These are phyloP conservation scores for Puccinia brachypodii DNA, from an alignment of 1,284 basidiomycete species.

Conservation along the genomic window DNA sequence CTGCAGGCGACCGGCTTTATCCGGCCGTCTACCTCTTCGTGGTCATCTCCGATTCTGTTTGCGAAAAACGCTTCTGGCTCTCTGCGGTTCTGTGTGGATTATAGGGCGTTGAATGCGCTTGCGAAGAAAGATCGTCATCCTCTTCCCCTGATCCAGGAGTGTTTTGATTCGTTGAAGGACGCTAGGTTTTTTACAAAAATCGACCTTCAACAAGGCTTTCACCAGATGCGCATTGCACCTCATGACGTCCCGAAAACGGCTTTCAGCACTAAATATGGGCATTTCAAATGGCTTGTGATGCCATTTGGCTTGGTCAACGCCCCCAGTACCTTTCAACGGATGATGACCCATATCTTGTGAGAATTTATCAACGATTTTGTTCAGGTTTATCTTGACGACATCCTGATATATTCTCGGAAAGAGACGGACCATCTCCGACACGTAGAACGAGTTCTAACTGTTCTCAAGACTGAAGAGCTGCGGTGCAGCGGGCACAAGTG, in stretches of 20 bases:
- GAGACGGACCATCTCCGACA: neutral
- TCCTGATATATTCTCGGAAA: conserved; percentile 2
- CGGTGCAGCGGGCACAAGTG: neutral
- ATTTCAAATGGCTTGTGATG: conserved; percentile 41
- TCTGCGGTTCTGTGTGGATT: neutral
- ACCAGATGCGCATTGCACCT: neutral
- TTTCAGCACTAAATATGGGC: conserved; percentile 1
- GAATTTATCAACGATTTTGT: conserved; percentile 1
- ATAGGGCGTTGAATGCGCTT: neutral
- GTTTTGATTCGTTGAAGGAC: neutral
- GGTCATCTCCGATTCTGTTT: neutral
- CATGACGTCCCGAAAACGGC: neutral
- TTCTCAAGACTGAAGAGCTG: neutral
- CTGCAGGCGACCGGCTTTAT: neutral
- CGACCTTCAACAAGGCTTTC: neutral
- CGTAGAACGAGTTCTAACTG: neutral
- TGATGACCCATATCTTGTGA: conserved; percentile 48
- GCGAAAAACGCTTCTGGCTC: neutral
- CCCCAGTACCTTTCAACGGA: conserved; percentile 45
- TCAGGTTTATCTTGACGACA: conserved; percentile 28
- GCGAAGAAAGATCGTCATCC: conserved; percentile 6
- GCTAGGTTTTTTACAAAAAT: neutral
- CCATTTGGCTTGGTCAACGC: conserved; percentile 49
- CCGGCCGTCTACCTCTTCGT: neutral
- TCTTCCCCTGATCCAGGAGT: neutral